Evolutionary conservation across 2,329 filamentous ascomycete genomes (phyloP).

Genomic region (Pseudogymnoascus sp.): DNA sequence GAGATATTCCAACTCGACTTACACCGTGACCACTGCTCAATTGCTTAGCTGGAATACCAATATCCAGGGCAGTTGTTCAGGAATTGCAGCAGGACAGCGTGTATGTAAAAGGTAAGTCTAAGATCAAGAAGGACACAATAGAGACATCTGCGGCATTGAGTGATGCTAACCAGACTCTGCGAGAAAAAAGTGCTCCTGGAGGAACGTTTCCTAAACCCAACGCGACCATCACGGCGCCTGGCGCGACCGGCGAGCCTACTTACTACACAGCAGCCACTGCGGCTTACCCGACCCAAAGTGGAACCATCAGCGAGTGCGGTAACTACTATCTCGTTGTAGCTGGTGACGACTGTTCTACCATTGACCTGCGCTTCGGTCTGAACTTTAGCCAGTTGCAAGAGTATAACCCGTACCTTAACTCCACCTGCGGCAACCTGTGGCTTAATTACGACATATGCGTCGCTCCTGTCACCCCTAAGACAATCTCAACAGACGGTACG

Average conservation of each 20-base stretch:
- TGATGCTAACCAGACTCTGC: too few species aligned
- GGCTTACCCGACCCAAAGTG: neutral
- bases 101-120: conserved; percentile 8
- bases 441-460: too few species aligned
- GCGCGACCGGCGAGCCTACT: neutral
- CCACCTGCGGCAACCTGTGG: neutral
- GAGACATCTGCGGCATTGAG: too few species aligned
- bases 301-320: conserved; percentile 17
- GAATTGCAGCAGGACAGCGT: conserved; percentile 14
- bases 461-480: too few species aligned
- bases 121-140: too few species aligned
- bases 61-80: conserved; percentile 18
- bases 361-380: neutral
- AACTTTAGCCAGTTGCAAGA: conserved; percentile 11
- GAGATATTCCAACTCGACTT: neutral
- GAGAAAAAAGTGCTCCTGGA: neutral
- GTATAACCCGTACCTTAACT: conserved; percentile 14
- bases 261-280: conserved; percentile 19
- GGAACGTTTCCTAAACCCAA: neutral
- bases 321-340: conserved; percentile 16
- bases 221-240: conserved; percentile 12
- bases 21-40: neutral
- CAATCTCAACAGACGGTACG: too few species aligned
- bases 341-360: conserved; percentile 7
- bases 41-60: conserved; percentile 17